phyloP scores from a whole-genome alignment of 179 eudicot species.

The Actinidia chinensis region DNA sequence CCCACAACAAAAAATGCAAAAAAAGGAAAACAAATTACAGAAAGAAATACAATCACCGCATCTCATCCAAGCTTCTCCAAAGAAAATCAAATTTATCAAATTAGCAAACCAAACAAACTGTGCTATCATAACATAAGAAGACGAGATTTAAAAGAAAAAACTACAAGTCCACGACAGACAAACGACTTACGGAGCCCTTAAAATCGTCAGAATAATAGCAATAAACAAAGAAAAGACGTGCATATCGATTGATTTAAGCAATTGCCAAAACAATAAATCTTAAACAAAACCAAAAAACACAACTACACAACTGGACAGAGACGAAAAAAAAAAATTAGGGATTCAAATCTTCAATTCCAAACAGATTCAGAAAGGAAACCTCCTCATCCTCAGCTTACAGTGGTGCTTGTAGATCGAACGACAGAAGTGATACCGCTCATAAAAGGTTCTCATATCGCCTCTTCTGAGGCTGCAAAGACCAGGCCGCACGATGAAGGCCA shows the following conservation, averaged over 20 bases:
- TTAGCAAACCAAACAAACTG: not conserved
- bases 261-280: not conserved
- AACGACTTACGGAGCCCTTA: not conserved
- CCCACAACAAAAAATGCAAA: not conserved
- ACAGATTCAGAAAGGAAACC: not conserved
- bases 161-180: no score
- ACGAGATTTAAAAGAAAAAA: no score
- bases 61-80: not conserved
- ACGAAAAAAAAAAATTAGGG: not conserved
- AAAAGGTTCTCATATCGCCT: constrained; percentile 56
- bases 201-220: not conserved
- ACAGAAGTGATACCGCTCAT: constrained; percentile 63
- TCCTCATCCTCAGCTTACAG: constrained; percentile 98
- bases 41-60: not conserved
- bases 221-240: not conserved
- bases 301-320: not conserved
- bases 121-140: not conserved
- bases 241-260: not conserved
- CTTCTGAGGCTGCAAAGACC: constrained; percentile 53
- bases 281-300: not conserved
- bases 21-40: not conserved
- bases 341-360: not conserved
- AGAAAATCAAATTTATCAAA: not conserved
- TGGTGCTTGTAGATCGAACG: constrained; percentile 85
- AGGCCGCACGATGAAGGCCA: constrained; percentile 74